Evolutionary conservation across 805 yeast species (phyloP).

Genomic region (Zygosaccharomyces pseudorouxii): DNA sequence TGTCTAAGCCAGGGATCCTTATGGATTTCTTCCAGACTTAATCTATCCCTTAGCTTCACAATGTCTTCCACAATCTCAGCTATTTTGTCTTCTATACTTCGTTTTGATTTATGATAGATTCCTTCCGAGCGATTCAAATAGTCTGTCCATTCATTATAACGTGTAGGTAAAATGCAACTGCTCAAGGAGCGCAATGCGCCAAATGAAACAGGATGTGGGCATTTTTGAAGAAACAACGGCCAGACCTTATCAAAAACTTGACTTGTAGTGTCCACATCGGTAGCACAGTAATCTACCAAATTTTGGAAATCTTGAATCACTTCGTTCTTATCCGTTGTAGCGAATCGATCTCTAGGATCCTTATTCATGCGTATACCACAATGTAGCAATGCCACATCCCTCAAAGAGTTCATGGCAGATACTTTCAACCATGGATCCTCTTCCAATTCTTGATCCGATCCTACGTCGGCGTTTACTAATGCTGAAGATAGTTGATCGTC

Average conservation of each 20-base stretch:
- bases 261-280: constrained; percentile 74
- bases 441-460: constrained; percentile 20
- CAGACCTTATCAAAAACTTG: constrained; percentile 61
- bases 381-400: constrained; percentile 74
- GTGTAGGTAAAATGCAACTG: constrained; percentile 73
- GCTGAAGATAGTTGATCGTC: constrained; percentile 29
- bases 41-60: constrained; percentile 41
- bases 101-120: constrained; percentile 54
- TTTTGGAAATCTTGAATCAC: constrained; percentile 53
- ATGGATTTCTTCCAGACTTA: constrained; percentile 25
- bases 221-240: constrained; percentile 59
- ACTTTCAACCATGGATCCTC: constrained; percentile 83
- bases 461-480: not conserved
- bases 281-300: constrained; percentile 77
- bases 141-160: constrained; percentile 58
- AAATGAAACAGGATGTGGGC: constrained; percentile 94
- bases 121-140: constrained; percentile 68
- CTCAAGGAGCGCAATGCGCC: constrained; percentile 77
- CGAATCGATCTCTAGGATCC: constrained; percentile 58
- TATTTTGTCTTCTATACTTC: constrained; percentile 54
- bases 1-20: constrained; percentile 89
- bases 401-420: constrained; percentile 74
- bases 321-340: constrained; percentile 47
- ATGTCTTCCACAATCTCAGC: constrained; percentile 56
- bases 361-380: constrained; percentile 68